These are phyloP conservation scores for Misopates orontium DNA, from an alignment of 257 asterid species.

Conservation along the genomic window DNA sequence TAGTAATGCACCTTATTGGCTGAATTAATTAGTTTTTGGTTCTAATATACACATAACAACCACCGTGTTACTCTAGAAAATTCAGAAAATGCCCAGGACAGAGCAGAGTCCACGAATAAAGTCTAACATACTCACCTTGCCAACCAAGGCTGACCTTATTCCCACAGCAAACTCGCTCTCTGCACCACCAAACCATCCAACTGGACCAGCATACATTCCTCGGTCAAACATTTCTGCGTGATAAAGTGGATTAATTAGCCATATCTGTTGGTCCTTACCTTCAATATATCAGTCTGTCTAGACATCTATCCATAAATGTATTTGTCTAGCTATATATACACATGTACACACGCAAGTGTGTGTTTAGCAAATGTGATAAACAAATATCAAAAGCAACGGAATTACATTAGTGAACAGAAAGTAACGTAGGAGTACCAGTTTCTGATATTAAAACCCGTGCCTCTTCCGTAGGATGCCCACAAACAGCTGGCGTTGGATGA, in stretches of 20 bases:
- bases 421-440: slow-evolving; percentile 49
- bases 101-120: slow-evolving; percentile 2
- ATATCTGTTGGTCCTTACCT: neutral
- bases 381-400: neutral
- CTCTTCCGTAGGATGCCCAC: slow-evolving; percentile 93
- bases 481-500: slow-evolving; percentile 99
- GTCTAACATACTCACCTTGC: slow-evolving; percentile 53
- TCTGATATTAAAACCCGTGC: slow-evolving; percentile 76
- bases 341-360: neutral
- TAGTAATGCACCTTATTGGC: neutral
- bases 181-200: slow-evolving; percentile 96
- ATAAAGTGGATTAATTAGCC: neutral
- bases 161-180: slow-evolving; percentile 99
- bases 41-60: slow-evolving; percentile 8
- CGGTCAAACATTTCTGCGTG: slow-evolving; percentile 89
- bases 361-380: neutral
- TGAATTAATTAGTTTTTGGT: neutral
- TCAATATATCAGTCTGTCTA: neutral
- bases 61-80: neutral
- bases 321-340: neutral
- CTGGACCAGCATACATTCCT: slow-evolving; percentile 99
- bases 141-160: slow-evolving; percentile 92
- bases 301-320: neutral
- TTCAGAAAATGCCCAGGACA: neutral
- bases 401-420: slow-evolving; percentile 1